Evolutionary conservation across 1,284 basidiomycete species (phyloP).

Genomic region (Takashimella tepidaria): DNA sequence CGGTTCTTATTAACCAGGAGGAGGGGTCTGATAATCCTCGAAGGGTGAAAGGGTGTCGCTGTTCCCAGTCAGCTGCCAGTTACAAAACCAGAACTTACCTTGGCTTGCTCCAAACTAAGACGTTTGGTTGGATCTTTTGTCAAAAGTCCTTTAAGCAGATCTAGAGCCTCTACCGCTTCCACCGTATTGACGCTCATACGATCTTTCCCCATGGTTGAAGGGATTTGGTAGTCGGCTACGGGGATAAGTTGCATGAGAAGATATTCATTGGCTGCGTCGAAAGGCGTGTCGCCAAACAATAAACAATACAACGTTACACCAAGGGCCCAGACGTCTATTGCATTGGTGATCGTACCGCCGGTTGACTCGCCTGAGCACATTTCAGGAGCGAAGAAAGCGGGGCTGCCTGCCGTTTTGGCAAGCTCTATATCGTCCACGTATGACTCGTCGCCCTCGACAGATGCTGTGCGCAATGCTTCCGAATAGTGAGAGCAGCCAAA

Average conservation of each 20-base stretch:
- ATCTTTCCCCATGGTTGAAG: constrained; percentile 70
- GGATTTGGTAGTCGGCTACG: constrained; percentile 67
- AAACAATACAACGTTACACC: constrained; percentile 97
- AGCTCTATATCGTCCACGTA: constrained; percentile 77
- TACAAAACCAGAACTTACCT: constrained; percentile 54
- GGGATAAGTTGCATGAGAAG: constrained; percentile 80
- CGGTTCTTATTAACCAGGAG: constrained; percentile 74
- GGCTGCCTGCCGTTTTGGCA: constrained; percentile 90
- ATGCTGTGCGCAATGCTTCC: constrained; percentile 62
- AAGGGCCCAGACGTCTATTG: constrained; percentile 98
- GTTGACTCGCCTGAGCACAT: constrained; percentile 58
- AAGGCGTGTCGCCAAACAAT: constrained; percentile 78
- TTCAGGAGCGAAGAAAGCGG: constrained; percentile 97
- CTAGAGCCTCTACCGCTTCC: constrained; percentile 57
- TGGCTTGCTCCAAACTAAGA: constrained; percentile 77
- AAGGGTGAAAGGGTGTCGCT: constrained; percentile 65
- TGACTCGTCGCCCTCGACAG: constrained; percentile 52
- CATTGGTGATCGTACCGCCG: constrained; percentile 76
- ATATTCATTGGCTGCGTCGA: constrained; percentile 65
- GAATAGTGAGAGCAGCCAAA: constrained; percentile 97
- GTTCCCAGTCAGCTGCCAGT: constrained; percentile 5
- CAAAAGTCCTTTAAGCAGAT: constrained; percentile 69
- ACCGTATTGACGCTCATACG: constrained; percentile 55
- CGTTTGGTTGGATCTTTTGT: constrained; percentile 76
- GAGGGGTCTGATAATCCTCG: constrained; percentile 65